Percentiles rank a stretch among this genome's conserved stretches.
These are phyloP conservation scores for Theobroma cacao DNA, from an alignment of 345 rosid species.

Conservation along the genomic window DNA sequence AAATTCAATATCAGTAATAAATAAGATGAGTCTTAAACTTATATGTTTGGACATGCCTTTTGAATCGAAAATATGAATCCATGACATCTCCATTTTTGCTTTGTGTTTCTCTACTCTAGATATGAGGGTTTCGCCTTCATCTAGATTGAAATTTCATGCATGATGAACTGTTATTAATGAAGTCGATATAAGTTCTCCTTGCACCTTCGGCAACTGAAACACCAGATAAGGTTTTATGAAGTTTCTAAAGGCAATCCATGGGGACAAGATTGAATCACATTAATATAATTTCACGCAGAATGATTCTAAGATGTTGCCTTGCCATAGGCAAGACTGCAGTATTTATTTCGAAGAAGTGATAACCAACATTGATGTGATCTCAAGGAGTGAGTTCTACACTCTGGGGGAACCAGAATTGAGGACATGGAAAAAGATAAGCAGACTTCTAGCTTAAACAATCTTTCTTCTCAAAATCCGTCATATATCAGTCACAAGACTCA, in stretches of 20 bases:
- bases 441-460: background rate
- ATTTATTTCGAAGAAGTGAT: background rate
- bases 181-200: too few species aligned
- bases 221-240: background rate
- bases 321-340: background rate
- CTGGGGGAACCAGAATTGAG: background rate
- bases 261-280: too few species aligned
- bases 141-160: too few species aligned
- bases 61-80: too few species aligned
- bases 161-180: too few species aligned
- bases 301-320: background rate
- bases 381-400: background rate
- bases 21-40: too few species aligned
- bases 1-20: too few species aligned
- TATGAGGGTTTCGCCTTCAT: too few species aligned
- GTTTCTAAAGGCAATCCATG: background rate
- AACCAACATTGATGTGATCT: background rate
- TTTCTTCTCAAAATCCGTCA: slow-evolving; percentile 1
- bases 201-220: background rate
- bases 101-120: too few species aligned
- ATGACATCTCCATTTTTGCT: too few species aligned
- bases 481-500: background rate
- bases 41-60: too few species aligned
- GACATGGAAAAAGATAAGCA: background rate
- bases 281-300: background rate